These are phyloP conservation scores for Lavandula angustifolia DNA, from an alignment of 257 asterid genomes.

Conservation along the genomic window DNA sequence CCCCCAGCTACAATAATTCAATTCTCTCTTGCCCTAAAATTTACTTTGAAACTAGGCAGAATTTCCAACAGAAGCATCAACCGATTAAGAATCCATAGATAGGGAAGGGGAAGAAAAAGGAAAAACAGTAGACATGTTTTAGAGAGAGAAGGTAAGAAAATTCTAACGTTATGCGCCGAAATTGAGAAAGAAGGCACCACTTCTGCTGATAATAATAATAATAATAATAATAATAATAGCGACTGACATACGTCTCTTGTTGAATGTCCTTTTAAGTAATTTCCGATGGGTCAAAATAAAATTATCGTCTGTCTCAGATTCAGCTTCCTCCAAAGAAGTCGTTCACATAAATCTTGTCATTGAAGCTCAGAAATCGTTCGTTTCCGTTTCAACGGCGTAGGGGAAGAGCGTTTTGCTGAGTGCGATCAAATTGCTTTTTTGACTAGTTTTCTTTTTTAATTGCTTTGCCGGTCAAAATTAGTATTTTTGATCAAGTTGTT, in stretches of 20 bases:
- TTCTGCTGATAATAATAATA: conserved; percentile 14
- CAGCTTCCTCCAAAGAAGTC: conserved; percentile 6
- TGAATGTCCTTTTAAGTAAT: conserved; percentile 41
- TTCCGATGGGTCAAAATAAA: conserved; percentile 18
- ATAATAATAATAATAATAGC: neutral
- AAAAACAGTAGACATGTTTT: neutral
- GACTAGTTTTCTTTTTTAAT: conserved; percentile 18
- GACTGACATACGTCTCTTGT: conserved; percentile 34
- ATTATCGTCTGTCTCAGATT: conserved; percentile 16
- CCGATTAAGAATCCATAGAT: neutral
- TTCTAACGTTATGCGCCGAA: conserved; percentile 53
- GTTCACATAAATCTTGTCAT: neutral
- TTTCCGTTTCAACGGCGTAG: conserved; percentile 23
- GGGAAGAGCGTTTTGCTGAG: conserved; percentile 21
- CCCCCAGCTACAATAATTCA: neutral
- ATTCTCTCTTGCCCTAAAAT: conserved; percentile 3
- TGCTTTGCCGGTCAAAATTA: too few relatives aligned
- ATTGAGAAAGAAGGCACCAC: conserved; percentile 33
- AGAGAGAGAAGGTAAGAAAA: conserved; percentile 34
- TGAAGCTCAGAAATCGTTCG: neutral
- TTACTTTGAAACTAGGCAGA: conserved; percentile 13
- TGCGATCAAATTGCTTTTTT: conserved; percentile 11
- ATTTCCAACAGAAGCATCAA: conserved; percentile 3
- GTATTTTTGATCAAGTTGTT: too few relatives aligned
- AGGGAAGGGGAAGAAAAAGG: neutral